Evolutionary conservation across 306 rosid genomes (phyloP).

Genomic region (Ziziphus jujuba): DNA sequence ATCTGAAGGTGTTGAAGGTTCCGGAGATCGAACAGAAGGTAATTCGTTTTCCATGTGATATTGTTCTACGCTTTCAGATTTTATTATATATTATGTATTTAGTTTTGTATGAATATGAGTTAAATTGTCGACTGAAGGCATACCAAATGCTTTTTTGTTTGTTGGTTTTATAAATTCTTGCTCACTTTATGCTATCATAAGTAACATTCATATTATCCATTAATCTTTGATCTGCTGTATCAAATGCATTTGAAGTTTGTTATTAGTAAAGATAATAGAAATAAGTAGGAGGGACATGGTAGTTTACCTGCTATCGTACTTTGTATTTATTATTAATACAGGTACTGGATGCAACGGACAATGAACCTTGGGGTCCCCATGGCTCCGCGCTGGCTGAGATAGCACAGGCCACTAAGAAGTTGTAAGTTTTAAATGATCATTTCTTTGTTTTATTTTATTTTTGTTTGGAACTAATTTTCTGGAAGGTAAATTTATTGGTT

Average conservation of each 20-base stretch:
- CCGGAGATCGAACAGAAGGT: conserved; percentile 99
- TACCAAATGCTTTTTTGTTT: no score
- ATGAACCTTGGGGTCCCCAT: conserved; percentile 99
- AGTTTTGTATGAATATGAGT: no score
- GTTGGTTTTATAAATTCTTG: no score
- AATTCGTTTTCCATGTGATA: background rate
- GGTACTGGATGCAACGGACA: conserved; percentile 98
- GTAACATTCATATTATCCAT: no score
- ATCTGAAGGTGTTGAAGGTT: conserved; percentile 95
- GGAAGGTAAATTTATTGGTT: background rate
- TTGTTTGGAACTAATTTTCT: background rate
- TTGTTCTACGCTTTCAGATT: background rate
- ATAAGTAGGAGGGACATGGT: background rate
- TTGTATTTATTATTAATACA: conserved; percentile 29
- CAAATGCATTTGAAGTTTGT: no score
- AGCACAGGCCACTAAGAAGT: conserved; percentile 92
- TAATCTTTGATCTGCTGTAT: no score
- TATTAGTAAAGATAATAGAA: no score
- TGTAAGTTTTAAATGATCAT: conserved; percentile 35
- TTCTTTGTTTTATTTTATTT: conserved; percentile 2
- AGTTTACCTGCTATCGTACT: conserved; percentile 2
- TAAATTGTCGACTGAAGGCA: no score
- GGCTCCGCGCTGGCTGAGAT: conserved; percentile 92
- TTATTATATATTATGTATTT: no score
- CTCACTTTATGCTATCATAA: no score